Percentiles rank a stretch among this genome's conserved stretches.
Conservation (phyloP, 164 flowering plant genomes). For the Buxus sempervirens region DNA sequence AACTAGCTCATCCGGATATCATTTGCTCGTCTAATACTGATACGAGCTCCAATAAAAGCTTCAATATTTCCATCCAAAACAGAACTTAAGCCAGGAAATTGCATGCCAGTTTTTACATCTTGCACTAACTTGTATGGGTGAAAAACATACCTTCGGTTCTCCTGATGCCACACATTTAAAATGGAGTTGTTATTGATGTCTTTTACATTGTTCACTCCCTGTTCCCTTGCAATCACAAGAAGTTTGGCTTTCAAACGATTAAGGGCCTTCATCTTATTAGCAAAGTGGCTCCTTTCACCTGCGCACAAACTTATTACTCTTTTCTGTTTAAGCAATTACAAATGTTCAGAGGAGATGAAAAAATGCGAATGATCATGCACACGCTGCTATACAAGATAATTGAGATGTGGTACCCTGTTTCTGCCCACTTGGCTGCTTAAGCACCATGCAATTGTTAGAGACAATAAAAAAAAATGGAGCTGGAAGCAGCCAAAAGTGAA, state of each 20-base stretch:
- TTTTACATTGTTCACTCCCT: slow-evolving; percentile 40
- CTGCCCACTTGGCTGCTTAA: too few species aligned
- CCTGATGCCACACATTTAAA: slow-evolving; percentile 32
- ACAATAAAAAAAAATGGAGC: too few species aligned
- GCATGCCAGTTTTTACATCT: slow-evolving; percentile 73
- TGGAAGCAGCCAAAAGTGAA: too few species aligned
- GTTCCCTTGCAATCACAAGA: slow-evolving; percentile 46
- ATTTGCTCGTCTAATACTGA: slow-evolving; percentile 47
- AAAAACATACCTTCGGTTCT: slow-evolving; percentile 56
- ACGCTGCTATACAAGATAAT: too few species aligned
- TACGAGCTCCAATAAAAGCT: slow-evolving; percentile 68
- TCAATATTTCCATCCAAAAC: slow-evolving; percentile 78
- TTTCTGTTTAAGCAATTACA: not conserved
- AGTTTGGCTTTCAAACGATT: slow-evolving; percentile 78
- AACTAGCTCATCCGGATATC: slow-evolving; percentile 3
- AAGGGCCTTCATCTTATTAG: slow-evolving; percentile 77
- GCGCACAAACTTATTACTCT: slow-evolving; percentile 11
- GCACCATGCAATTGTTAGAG: too few species aligned
- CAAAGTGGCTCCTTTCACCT: slow-evolving; percentile 85
- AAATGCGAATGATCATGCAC: too few species aligned
- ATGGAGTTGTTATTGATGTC: slow-evolving; percentile 39
- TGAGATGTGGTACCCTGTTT: too few species aligned
- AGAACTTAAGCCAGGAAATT: slow-evolving; percentile 54
- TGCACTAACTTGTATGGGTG: slow-evolving; percentile 66
- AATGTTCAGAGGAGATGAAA: not conserved